phyloP scores from a whole-genome alignment of 768 basidiomycete species.

The Asterophora parasitica region DNA sequence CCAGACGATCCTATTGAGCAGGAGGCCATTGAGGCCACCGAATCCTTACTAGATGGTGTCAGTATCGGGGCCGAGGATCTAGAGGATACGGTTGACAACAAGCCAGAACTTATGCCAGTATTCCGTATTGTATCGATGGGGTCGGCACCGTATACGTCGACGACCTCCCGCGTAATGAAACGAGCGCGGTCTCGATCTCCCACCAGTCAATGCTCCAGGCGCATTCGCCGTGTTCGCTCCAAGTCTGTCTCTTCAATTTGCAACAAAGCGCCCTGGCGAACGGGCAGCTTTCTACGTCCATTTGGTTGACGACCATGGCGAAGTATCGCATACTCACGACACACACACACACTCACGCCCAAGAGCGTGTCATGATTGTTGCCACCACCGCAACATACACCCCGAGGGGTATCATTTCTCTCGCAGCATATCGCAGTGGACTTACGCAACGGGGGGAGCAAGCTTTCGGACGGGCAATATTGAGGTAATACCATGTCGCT shows the following conservation, averaged over 20 bases:
- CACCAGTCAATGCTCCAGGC: conserved; percentile 7
- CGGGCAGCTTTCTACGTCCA: background rate
- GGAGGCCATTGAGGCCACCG: conserved; percentile 12
- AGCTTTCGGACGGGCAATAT: background rate
- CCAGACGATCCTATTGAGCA: conserved; percentile 12
- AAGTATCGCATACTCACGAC: background rate
- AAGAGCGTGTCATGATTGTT: background rate
- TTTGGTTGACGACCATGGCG: conserved; percentile 3
- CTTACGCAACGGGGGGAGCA: conserved; percentile 7
- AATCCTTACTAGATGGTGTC: conserved; percentile 9
- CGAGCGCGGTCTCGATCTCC: conserved; percentile 18
- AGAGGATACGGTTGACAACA: conserved; percentile 4
- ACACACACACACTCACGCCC: too few relatives aligned
- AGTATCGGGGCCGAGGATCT: conserved; percentile 5
- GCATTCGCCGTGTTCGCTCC: conserved; percentile 9
- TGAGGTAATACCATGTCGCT: conserved; percentile 8
- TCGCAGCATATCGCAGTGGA: conserved; percentile 5
- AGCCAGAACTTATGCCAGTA: conserved; percentile 7
- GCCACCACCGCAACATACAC: background rate
- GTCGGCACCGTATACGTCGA: conserved; percentile 6
- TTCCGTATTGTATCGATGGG: conserved; percentile 9
- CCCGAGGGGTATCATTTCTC: conserved; percentile 11
- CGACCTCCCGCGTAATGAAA: conserved; percentile 16
- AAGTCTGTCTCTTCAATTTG: conserved; percentile 10
- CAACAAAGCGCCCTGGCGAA: conserved; percentile 9